Evolutionary conservation across 2,329 filamentous ascomycete species (phyloP), one percentile per base, ranked within the genome.

Genomic region (Trichoderma harzianum): DNA sequence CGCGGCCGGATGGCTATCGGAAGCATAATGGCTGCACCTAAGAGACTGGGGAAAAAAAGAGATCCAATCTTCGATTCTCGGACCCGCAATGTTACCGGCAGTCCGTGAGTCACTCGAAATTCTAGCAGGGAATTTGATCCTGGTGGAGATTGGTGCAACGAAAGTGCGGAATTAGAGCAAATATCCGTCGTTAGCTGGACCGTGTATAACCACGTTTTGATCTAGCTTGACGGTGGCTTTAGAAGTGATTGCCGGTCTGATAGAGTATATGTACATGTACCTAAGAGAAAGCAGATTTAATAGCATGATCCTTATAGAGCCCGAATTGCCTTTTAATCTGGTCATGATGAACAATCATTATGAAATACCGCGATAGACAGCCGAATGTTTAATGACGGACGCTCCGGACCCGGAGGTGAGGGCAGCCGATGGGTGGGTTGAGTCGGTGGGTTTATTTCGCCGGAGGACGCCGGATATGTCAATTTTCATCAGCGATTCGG

Each of bases 71-170:
- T 68, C 34, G 65, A 32, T 34, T 24, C 36, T 68, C 65, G 65
- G 65, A 11, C 26, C 53, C 53, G 65, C 53, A 67, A 30, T 68
- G 51, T 16, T 32, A 58, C 65, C 65, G 53, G 65, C 53, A 43
- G 12, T 69, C 32, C 34, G 47, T 67, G 64, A 51, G 55, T 69
- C 65, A 69, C 65, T 57, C 26, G 14, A 39, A 68, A 24, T 32
- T 34, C 36, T 47, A n/a, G 53, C 36, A 43, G 26, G 47, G 36
- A 26, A 32, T n/a, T 43, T 14, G 55, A 30, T 34, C n/a, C 36
- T 51, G 18, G 65, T 69, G 65, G 65, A 58, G 65, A 69, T 21
- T 2, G 14, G n/a, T 32, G 65, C 24, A 18, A 58, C 53, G 16
- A 58, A 12, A 1, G 7, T n/a, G 32, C 51, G 64, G 64, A 58